phyloP scores from a whole-genome alignment of 2,329 filamentous ascomycete genomes.

The Talaromyces sp. region DNA sequence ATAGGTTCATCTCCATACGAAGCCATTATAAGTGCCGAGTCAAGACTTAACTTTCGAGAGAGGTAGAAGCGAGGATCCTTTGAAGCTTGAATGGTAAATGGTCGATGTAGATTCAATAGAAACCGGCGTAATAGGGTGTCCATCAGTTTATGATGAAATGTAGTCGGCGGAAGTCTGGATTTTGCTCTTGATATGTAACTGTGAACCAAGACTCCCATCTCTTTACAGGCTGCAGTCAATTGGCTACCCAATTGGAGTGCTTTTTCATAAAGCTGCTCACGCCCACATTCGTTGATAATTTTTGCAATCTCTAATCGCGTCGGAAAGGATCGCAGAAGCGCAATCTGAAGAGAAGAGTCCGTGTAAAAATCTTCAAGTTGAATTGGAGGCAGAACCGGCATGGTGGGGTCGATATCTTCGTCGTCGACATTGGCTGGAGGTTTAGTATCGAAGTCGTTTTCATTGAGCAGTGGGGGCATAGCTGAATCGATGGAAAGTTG shows the following conservation, averaged over 20 bases:
- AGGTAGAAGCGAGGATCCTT: slow-evolving; percentile 22
- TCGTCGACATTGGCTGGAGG: slow-evolving; percentile 23
- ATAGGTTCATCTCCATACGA: slow-evolving; percentile 11
- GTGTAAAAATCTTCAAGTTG: slow-evolving; percentile 10
- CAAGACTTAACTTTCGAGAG: slow-evolving; percentile 21
- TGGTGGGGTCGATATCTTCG: slow-evolving; percentile 17
- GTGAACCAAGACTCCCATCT: slow-evolving; percentile 9
- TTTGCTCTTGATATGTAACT: not conserved
- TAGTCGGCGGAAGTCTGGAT: slow-evolving; percentile 5
- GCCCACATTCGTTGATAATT: slow-evolving; percentile 16
- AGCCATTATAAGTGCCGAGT: slow-evolving; percentile 15
- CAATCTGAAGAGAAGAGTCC: slow-evolving; percentile 18
- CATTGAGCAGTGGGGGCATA: slow-evolving; percentile 18
- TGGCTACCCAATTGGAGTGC: slow-evolving; percentile 16
- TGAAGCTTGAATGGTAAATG: slow-evolving; percentile 18
- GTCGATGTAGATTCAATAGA: slow-evolving; percentile 18
- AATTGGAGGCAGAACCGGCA: slow-evolving; percentile 1
- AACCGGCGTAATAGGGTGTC: slow-evolving; percentile 19
- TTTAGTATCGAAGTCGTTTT: slow-evolving; percentile 19
- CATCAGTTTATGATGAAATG: slow-evolving; percentile 18
- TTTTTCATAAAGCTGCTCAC: slow-evolving; percentile 16
- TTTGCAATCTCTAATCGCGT: slow-evolving; percentile 14
- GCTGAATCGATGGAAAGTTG: slow-evolving; percentile 28
- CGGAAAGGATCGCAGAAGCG: slow-evolving; percentile 14
- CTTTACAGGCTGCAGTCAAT: slow-evolving; percentile 16